Evolutionary conservation across 1,139 yeast genomes (phyloP).

Genomic region (Yamadazyma oceani): DNA sequence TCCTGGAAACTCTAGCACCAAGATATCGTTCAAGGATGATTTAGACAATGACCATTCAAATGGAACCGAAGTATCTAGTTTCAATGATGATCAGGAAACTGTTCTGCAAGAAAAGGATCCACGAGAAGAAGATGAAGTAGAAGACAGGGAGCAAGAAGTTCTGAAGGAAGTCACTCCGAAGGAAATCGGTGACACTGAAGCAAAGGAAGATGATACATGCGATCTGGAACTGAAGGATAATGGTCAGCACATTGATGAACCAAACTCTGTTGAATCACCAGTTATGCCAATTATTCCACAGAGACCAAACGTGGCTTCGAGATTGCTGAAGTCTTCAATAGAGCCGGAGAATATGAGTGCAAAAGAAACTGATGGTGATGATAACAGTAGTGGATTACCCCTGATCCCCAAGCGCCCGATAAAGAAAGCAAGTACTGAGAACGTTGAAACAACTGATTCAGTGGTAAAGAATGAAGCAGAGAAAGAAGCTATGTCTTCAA

Average conservation of each 20-base stretch:
- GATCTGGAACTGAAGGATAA: too few species aligned
- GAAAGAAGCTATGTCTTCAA: too few species aligned
- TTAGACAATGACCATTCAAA: conserved; percentile 17
- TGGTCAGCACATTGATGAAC: too few species aligned
- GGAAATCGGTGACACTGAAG: conserved; percentile 1
- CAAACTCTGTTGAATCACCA: conserved; percentile 1
- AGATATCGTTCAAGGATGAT: conserved; percentile 32
- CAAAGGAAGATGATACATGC: conserved; percentile 8
- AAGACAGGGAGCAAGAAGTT: too few species aligned
- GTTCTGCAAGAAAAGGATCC: conserved; percentile 26
- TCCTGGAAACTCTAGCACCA: conserved; percentile 35
- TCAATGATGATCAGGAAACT: conserved; percentile 38
- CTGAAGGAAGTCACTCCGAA: too few species aligned
- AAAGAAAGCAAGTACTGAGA: background rate
- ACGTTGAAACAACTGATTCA: background rate
- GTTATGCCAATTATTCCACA: conserved; percentile 18
- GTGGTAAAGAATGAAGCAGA: too few species aligned
- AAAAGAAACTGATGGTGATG: conserved; percentile 13
- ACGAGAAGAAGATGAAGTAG: too few species aligned
- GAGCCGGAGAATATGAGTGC: conserved; percentile 8
- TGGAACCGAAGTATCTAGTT: conserved; percentile 22
- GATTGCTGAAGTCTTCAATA: conserved; percentile 3
- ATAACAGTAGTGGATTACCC: background rate
- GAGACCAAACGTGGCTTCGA: conserved; percentile 12
- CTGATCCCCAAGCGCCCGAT: conserved; percentile 1